Evolutionary conservation across 805 yeast genomes (phyloP).

Genomic region (Candida michaelii): DNA sequence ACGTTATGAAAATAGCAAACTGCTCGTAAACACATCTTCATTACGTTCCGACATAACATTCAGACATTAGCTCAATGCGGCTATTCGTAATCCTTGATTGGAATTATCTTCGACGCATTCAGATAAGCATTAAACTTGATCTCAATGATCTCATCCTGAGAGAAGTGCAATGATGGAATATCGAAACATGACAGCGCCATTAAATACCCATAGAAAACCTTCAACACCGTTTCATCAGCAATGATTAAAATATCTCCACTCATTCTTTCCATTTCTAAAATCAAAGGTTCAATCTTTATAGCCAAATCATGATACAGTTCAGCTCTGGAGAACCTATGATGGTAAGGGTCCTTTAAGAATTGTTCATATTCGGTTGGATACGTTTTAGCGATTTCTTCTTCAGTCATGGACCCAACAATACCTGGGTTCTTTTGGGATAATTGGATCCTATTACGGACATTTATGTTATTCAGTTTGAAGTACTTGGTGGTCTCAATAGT

Average conservation of each 20-base stretch:
- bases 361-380: constrained; percentile 72
- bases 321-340: constrained; percentile 86
- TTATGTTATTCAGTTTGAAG: constrained; percentile 56
- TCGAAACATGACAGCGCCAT: constrained; percentile 90
- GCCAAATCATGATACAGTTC: constrained; percentile 97
- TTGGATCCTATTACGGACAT: constrained; percentile 74
- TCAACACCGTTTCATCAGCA: constrained; percentile 88
- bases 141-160: constrained; percentile 82
- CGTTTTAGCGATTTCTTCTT: constrained; percentile 54
- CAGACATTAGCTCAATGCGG: no score
- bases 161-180: constrained; percentile 76
- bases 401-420: constrained; percentile 67
- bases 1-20: no score
- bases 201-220: constrained; percentile 89
- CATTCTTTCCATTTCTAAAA: constrained; percentile 91
- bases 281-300: constrained; percentile 86
- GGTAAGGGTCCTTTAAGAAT: constrained; percentile 79
- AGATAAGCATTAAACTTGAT: constrained; percentile 84
- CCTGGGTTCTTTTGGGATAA: constrained; percentile 90
- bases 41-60: neutral
- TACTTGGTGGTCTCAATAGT: constrained; percentile 76
- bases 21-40: neutral
- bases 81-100: constrained; percentile 23
- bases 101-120: constrained; percentile 56
- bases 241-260: constrained; percentile 83